A percentile compares a stretch with the other conserved stretches of the same genome.
phyloP scores from a whole-genome alignment of 2,329 filamentous ascomycete genomes.

The Trichophyton verrucosum region DNA sequence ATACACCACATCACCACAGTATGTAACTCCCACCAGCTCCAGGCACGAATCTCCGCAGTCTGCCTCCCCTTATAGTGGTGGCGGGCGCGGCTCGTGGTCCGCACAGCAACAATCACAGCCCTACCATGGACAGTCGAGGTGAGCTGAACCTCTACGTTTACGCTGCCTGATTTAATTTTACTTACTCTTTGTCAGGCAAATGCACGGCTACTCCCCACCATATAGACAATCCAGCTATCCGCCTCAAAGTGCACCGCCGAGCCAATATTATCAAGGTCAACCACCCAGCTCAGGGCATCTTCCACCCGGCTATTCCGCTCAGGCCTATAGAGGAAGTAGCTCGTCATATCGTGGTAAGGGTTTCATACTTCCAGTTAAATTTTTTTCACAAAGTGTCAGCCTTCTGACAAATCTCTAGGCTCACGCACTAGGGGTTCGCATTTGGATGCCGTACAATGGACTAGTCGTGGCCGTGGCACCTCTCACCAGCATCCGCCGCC shows the following conservation, averaged over 20 bases:
- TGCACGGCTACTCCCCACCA: conserved; percentile 49
- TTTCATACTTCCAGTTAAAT: conserved; percentile 30
- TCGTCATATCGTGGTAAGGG: conserved; percentile 49
- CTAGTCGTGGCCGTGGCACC: conserved; percentile 42
- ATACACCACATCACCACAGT: conserved; percentile 48
- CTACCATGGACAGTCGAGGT: conserved; percentile 40
- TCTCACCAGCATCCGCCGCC: conserved; percentile 24
- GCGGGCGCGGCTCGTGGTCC: conserved; percentile 41
- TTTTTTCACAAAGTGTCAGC: conserved; percentile 33
- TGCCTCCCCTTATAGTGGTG: conserved; percentile 47
- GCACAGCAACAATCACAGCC: conserved; percentile 27
- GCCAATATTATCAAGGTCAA: conserved; percentile 43
- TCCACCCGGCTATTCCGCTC: conserved; percentile 40
- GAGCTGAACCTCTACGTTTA: conserved; percentile 19
- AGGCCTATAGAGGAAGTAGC: conserved; percentile 41
- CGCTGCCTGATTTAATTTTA: background rate
- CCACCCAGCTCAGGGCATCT: conserved; percentile 46
- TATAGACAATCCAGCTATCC: conserved; percentile 47
- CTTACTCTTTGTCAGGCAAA: conserved; percentile 23
- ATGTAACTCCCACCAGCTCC: conserved; percentile 42
- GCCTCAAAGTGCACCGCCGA: conserved; percentile 42
- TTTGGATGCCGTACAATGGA: conserved; percentile 62
- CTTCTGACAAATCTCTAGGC: conserved; percentile 26
- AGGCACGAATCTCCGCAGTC: conserved; percentile 50
- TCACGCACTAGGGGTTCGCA: conserved; percentile 46